Conservation (phyloP, 352 stramenopile genomes). For the Phytophthora capsici region DNA sequence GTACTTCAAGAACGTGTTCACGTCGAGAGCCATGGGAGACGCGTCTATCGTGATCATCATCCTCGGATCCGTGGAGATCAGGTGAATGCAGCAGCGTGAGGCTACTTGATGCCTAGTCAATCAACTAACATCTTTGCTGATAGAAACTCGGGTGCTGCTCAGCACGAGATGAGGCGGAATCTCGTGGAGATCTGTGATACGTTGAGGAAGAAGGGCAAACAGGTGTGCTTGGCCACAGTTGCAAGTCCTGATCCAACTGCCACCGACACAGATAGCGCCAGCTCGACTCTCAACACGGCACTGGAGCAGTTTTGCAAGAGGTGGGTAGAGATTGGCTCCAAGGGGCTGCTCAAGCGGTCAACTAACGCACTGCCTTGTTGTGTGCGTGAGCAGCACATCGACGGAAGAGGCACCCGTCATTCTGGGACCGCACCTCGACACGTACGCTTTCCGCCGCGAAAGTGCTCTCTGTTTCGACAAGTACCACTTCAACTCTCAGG, state of each 20-base stretch:
- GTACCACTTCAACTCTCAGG: constrained; percentile 85
- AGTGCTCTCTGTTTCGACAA: constrained; percentile 68
- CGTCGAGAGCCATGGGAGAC: constrained; percentile 56
- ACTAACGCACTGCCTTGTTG: constrained; percentile 19
- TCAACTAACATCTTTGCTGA: constrained; percentile 3
- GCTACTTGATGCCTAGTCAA: neutral
- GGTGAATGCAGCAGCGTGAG: constrained; percentile 27
- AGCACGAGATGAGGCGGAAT: constrained; percentile 56
- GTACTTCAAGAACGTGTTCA: constrained; percentile 78
- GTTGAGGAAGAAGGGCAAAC: constrained; percentile 83
- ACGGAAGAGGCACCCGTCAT: constrained; percentile 69
- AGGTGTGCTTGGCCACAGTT: constrained; percentile 73
- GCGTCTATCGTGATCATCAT: constrained; percentile 84
- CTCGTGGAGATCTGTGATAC: constrained; percentile 80
- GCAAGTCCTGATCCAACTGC: constrained; percentile 51
- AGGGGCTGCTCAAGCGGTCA: neutral
- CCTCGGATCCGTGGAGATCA: constrained; percentile 73
- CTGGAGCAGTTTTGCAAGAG: constrained; percentile 82
- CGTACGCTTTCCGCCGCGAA: constrained; percentile 70
- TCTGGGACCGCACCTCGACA: constrained; percentile 78
- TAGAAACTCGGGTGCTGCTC: constrained; percentile 38
- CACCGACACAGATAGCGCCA: constrained; percentile 40
- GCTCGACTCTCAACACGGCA: constrained; percentile 59
- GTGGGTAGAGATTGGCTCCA: constrained; percentile 30
- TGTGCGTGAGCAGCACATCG: constrained; percentile 53